Base-by-base conservation (phyloP, 768 basidiomycete genomes). In the Xanthoconium purpureum region DNA sequence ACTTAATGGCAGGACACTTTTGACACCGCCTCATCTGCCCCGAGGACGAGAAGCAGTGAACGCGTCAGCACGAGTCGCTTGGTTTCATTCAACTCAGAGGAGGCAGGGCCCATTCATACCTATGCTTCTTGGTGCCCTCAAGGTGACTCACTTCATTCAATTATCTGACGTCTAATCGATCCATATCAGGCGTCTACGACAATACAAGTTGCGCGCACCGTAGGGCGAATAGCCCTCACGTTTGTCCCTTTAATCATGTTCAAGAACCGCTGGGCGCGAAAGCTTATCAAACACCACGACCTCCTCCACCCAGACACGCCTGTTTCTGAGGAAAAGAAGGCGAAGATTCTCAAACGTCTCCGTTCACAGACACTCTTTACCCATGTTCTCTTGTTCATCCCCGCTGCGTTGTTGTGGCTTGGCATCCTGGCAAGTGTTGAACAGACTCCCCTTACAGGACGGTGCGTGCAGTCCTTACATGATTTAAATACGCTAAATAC, bases 371-470 rank as follows among this genome's bases (percentile, higher is more conserved):
- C 80, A 1, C 62, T 76, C 32, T 46, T 83, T 15, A 74, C 84
- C 49, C 81, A 83, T 50, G 51, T 79, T 29, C 77, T 91, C 20
- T 66, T 90, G 46, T 73, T 85, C 40, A 74, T 85, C 35, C 91
- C 91, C 1, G 71, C 79, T 18, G 61, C 76, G 12, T 67, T 91
- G 24, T 82, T 92, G 65, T 84, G 82, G 80, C 74, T 82, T 2
- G 88, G 87, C 2, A 80, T 91, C 48, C 54, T 90, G 3, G 88
- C 87, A 3, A 88, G 88, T 59, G 63, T 85, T 54, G 91, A 94
- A 69, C 76, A 80, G 63, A 90, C 91, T 6, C 91, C 91, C 3
- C 74, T 94, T 51, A 92, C 91, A n/a, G 91, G 91, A 68, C 80
- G 91, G 89, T 91, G 58, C 50, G 85, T 74, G 14, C 5, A 38